Evolutionary conservation across 2,329 filamentous ascomycete species (phyloP), one percentile per base, ranked within the genome.

Genomic region (Neofusicoccum umdonicola): DNA sequence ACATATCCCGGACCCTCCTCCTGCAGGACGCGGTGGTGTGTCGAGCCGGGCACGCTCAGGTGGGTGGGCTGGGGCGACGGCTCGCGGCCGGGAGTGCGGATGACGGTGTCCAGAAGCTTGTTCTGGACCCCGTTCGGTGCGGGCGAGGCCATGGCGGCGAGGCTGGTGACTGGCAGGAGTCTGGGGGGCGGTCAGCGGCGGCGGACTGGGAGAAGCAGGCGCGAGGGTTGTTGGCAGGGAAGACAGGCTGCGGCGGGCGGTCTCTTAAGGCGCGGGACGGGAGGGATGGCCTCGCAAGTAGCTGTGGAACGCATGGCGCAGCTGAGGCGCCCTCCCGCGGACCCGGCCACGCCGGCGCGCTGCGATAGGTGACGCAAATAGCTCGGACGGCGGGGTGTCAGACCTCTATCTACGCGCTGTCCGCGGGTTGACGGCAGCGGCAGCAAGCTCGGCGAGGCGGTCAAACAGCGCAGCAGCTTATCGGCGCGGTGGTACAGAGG

Each of bases 1-100:
- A 96, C 89, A 81, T 99, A 99, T 73, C 95, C 95, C 42, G 96
- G 90, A 35, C 93, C 95, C 70, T 92, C 90, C 69, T 95, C 95
- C 19, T 93, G 91, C 65, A 98, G 82, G 64, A 94, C 84, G 64
- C 90, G 87, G 76, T 92, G 88, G 65, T 87, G 86, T 68, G 78
- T 76, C 41, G 74, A 73, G 64, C 85, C 83, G 13, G 90, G 89
- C 22, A 93, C 84, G 71, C 86, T 90, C 77, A 97, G 84, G 77
- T 97, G 92, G 65, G 92, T 93, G 31, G 93, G 92, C 75, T 96
- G 91, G 27, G 93, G 92, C 63, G 93, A 97, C 27, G 93, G 91
- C 67, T 90, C 86, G 64, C 91, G 87, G 72, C 81, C 78, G 41
- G 82, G 83, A 8, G 81, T 80, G 44, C 82, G 78, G 61, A 83